A percentile compares a stretch with the other conserved stretches of the same genome.
Conservation (phyloP, 306 rosid genomes). For the Begonia peltatifolia region DNA sequence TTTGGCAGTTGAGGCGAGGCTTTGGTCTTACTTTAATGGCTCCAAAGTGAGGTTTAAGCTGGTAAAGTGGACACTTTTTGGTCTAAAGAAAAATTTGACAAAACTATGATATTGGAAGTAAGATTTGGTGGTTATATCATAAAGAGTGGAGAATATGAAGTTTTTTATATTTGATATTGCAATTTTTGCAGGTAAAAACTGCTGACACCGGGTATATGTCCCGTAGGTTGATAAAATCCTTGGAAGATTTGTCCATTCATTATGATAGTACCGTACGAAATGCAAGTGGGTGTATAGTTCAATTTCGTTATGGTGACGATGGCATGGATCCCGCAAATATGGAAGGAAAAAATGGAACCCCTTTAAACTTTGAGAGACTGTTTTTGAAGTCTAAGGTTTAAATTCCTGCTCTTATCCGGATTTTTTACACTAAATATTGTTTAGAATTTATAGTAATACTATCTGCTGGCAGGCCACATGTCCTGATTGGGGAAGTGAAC, state of each 20-base stretch:
- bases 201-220: conserved; percentile 99
- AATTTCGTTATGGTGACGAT: conserved; percentile 88
- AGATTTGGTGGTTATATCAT: neutral
- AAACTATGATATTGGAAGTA: neutral
- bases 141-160: neutral
- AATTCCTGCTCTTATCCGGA: conserved; percentile 8
- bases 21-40: no score
- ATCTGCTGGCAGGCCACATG: conserved; percentile 46
- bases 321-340: conserved; percentile 92
- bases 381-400: conserved; percentile 67
- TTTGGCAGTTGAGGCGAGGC: no score
- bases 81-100: no score
- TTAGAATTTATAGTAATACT: neutral
- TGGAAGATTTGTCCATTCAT: conserved; percentile 75
- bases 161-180: conserved; percentile 8
- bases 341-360: conserved; percentile 86
- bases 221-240: conserved; percentile 72
- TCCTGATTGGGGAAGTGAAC: conserved; percentile 36
- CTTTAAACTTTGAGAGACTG: conserved; percentile 68
- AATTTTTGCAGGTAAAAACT: conserved; percentile 71
- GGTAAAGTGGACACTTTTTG: no score
- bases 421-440: conserved; percentile 1
- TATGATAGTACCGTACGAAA: conserved; percentile 78
- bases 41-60: no score
- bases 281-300: conserved; percentile 62